Conservation (phyloP, 2,329 filamentous ascomycete genomes). For the Fusarium subtropicale region DNA sequence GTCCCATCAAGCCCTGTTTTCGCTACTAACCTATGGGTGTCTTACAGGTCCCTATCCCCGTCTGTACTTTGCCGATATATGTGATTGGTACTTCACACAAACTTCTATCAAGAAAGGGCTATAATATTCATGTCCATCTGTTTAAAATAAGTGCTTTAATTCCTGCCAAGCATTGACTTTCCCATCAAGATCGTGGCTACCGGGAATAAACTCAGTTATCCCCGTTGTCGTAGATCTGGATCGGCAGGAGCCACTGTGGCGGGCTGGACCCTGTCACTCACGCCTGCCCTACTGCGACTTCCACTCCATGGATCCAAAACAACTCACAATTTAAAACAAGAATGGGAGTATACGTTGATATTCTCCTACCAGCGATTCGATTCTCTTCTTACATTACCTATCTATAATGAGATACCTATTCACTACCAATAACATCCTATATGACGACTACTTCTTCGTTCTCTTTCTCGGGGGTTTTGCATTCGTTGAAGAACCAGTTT, state of each 20-base stretch:
- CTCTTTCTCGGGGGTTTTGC: conserved; percentile 1
- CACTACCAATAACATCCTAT: background rate
- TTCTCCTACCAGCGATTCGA: background rate
- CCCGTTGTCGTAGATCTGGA: conserved; percentile 31
- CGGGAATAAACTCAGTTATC: conserved; percentile 26
- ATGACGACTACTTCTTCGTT: background rate
- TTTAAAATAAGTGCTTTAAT: background rate
- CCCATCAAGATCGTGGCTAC: conserved; percentile 20
- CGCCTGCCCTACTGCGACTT: background rate
- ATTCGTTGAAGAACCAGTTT: background rate
- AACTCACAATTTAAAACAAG: background rate
- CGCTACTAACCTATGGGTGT: background rate
- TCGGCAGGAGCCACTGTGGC: conserved; percentile 9
- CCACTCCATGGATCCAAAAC: background rate
- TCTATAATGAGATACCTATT: background rate
- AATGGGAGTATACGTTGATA: background rate
- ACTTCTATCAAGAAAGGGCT: background rate
- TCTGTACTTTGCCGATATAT: conserved; percentile 5
- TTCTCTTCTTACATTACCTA: background rate
- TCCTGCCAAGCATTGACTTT: conserved; percentile 34
- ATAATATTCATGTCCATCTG: background rate
- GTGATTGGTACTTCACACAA: background rate
- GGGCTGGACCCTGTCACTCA: background rate
- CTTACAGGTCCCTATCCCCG: background rate
- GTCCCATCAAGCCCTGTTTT: conserved; percentile 12